Base-by-base conservation (phyloP, 1,284 basidiomycete genomes). In the Coniferiporia weirii region DNA sequence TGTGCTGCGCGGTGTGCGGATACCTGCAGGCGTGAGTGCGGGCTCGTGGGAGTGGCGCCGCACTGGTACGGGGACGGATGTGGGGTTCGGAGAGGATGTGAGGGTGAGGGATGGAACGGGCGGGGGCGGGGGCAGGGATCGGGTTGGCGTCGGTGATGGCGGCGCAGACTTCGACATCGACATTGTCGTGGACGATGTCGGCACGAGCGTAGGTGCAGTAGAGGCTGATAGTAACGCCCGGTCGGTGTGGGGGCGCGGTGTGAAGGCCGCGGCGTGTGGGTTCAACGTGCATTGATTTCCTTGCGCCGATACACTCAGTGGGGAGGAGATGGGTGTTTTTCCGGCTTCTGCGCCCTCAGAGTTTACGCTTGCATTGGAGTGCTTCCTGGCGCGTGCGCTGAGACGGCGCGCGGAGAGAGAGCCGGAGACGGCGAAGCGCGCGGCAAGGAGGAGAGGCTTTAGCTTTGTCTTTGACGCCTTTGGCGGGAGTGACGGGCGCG, bases 361-460 rank as follows among this genome's bases (percentile, higher is more conserved):
- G 27, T 27, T 27, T 27, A 27, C 27, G 27, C 27, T 27, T 27
- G 27, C 27, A 27, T 27, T 27, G 5, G 27, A 27, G 27, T 27
- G 27, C 38, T 40, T 40, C 38, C 9, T 40, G 15, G 38, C 9
- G 38, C 38, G 38, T 40, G 38, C 38, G 9, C 38, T 40, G 22
- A 40, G 36, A 4, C 52, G 45, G 6, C 46, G 50, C 4, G 57
- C 19, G 6, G 59, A 51, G 6, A n/a, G 48, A 12, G 54, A 52
- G 10, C 34, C 46, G n/a, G 44, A 46, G 15, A 20, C 44, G 8
- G 44, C 44, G 1, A 36, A 44, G n/a, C 38, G 47, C 5, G 54
- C 35, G 7, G 50, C 55, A 19, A 61, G 59, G 27, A 61, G 51
- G 5, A 61, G 51, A 5, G 59, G 59, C 49, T 57, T 61, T 54